Conservation (phyloP, 2,329 filamentous ascomycete species). For the Aspergillus novoparasiticus region DNA sequence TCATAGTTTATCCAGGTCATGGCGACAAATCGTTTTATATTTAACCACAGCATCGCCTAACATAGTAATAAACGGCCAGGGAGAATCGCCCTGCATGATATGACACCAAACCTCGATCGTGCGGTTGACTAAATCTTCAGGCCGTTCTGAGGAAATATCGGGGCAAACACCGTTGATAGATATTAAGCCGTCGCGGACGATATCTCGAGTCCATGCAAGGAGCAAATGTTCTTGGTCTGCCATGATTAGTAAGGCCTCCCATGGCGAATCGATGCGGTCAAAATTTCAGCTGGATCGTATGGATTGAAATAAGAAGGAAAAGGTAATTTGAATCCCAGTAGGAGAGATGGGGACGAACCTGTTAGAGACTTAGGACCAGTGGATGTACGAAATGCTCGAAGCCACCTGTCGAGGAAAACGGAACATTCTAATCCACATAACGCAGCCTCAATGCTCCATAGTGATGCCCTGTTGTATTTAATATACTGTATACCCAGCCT, state of each 20-base stretch:
- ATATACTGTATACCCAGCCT: constrained; percentile 8
- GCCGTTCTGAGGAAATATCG: background rate
- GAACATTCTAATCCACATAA: constrained; percentile 5
- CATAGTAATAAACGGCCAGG: background rate
- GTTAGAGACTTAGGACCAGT: background rate
- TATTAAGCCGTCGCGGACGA: background rate
- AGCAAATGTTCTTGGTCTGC: background rate
- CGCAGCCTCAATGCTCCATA: constrained; percentile 7
- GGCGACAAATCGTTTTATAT: background rate
- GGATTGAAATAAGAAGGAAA: background rate
- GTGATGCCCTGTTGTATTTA: background rate
- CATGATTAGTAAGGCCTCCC: background rate
- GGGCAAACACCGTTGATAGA: background rate
- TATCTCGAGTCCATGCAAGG: background rate
- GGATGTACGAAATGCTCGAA: background rate
- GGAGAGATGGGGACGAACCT: background rate
- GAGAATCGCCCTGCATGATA: background rate
- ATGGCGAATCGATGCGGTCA: background rate
- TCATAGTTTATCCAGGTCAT: background rate
- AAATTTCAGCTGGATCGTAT: background rate
- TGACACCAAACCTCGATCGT: background rate
- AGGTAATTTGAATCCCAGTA: too few relatives aligned
- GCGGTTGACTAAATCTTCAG: background rate
- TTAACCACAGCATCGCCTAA: background rate
- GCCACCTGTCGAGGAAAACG: constrained; percentile 8